Base-by-base conservation (phyloP, 2,329 filamentous ascomycete species). In the Colletotrichum graminicola region DNA sequence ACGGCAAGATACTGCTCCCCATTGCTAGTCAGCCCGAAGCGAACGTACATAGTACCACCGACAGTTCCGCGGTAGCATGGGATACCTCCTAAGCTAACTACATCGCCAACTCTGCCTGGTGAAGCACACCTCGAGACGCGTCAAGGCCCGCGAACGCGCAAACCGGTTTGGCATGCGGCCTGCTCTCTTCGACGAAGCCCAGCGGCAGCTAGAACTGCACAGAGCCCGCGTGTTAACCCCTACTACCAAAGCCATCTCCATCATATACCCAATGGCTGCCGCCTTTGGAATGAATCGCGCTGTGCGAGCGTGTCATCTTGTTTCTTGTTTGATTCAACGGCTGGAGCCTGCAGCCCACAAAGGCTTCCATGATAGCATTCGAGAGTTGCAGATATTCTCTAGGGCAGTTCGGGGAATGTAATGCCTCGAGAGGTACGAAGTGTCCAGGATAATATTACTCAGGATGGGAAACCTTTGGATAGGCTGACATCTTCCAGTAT, bases 171-270 rank as follows among this genome's bases (percentile, higher is more conserved):
- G 76, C 45, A 49, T 78, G 23, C 70, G 71, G 12, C 11, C 34
- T 2, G 59, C 67, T 2, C 78, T 78, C 55, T 43, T 76, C n/a
- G 55, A 72, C 12, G 76, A 78, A 49, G 75, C 76, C 5, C 76
- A 75, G 65, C 75, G 71, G 32, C 71, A 75, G 26, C 67, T 77
- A 11, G 74, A 77, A 5, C 52, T 73, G 3, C 75, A 78, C 49
- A 36, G 64, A 2, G 74, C 73, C 6, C 75, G 72, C 12, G 52
- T 62, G 7, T 75, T 73, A 16, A 29, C 77, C 10, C 68, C n/a
- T n/a, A n/a, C 74, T 0, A 74, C 74, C 2, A 76, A 78, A 51
- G 76, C 71, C 5, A 39, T 78, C 11, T 71, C 75, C 8, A 71
- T 76, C 29, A 63, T 77, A 62, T 61, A 66, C 64, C 26, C 74